Evolutionary conservation across 768 basidiomycete genomes (phyloP), one percentile per base, ranked within the genome.

Genomic region (Leccinum ochraceum): DNA sequence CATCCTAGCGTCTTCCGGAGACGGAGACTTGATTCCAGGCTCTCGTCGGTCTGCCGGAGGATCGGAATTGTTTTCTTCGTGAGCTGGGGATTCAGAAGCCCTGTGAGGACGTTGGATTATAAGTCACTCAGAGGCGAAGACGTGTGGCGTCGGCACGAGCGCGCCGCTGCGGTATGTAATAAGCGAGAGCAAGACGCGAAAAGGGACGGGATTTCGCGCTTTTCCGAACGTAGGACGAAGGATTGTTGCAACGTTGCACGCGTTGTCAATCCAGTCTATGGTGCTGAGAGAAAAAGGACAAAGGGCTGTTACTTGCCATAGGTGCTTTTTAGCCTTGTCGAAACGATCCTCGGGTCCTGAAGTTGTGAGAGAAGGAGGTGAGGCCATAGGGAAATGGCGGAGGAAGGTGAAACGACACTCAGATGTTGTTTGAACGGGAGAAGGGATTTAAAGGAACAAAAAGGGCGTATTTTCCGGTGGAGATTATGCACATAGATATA

Each of bases 401-500:
- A 65, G 59, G 64, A 60, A 60, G 60, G 60, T 61, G 66, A 66
- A 59, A 66, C 63, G 66, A 68, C 54, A 70, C 66, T 63, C 59
- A 57, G 55, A 60, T 63, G 24, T 63, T 56, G 64, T 62, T 66
- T 64, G 58, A 57, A 66, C 60, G 63, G 62, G 58, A 62, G 59
- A 57, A 60, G 68, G 69, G 61, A 66, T 72, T 72, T 73, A 75
- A 73, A 71, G 62, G 71, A 66, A 60, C 37, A 56, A 69, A 63
- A 60, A 54, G 66, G 66, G 58, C 57, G 54, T 60, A 62, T 69
- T 71, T 67, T 57, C 66, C 71, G 71, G 73, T 73, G 63, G 71
- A 73, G 69, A 74, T 75, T 75, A 68, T 74, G 69, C 67, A 74
- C 71, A 71, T 74, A 76, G 74, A 76, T 76, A 74, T 71, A 75